Conservation (phyloP, 1,284 basidiomycete species). For the Cryptococcus jaspeensis region DNA sequence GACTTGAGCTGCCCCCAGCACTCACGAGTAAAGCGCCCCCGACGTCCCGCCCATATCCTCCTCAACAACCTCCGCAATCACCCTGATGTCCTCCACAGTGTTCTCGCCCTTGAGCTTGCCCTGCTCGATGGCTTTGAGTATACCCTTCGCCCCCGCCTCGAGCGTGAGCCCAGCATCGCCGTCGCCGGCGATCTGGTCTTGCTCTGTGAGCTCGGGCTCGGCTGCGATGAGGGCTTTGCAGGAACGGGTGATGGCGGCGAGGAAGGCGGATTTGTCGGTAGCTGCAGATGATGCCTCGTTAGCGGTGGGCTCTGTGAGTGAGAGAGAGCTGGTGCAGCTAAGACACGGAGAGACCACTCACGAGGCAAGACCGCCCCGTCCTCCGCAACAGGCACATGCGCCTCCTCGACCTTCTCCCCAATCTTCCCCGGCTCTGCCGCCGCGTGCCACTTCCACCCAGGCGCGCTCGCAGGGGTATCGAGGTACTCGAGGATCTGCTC, state of each 20-base stretch:
- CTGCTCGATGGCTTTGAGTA: conserved; percentile 47
- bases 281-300: conserved; percentile 12
- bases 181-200: conserved; percentile 68
- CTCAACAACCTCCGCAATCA: conserved; percentile 66
- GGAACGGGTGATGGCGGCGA: conserved; percentile 59
- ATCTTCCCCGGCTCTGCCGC: conserved; percentile 32
- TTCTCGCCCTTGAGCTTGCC: conserved; percentile 61
- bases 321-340: too few relatives aligned
- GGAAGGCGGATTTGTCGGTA: conserved; percentile 29
- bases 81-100: conserved; percentile 64
- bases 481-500: conserved; percentile 69
- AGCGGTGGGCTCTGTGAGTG: too few relatives aligned
- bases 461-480: conserved; percentile 69
- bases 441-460: conserved; percentile 71
- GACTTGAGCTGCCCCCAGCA: conserved; percentile 13
- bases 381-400: conserved; percentile 16
- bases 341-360: conserved; percentile 13
- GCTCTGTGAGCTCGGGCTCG: conserved; percentile 82
- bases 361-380: conserved; percentile 36
- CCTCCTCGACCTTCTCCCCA: conserved; percentile 24
- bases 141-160: conserved; percentile 64
- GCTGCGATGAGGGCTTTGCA: conserved; percentile 69
- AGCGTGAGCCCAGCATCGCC: conserved; percentile 76
- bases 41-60: conserved; percentile 89
- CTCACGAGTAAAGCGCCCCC: conserved; percentile 84